Conservation (phyloP, 331 rosid genomes). For the Spiraea crenata region DNA sequence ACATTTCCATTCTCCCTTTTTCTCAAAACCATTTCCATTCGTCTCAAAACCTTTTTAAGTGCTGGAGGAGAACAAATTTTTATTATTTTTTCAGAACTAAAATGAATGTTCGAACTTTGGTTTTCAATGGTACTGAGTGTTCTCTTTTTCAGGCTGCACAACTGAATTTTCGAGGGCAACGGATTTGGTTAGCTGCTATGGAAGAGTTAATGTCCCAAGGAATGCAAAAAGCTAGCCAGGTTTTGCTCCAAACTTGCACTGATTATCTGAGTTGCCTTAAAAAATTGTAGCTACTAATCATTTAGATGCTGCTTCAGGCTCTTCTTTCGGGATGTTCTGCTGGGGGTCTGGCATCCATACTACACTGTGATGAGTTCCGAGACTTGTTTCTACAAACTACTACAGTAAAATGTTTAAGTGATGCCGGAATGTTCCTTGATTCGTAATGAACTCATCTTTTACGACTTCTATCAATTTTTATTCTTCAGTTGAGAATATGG, state of each 20-base stretch:
- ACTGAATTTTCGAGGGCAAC: conserved; percentile 84
- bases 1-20: neutral
- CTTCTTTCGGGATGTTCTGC: conserved; percentile 96
- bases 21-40: neutral
- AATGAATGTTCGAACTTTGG: neutral
- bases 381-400: conserved; percentile 57
- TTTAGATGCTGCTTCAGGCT: conserved; percentile 43
- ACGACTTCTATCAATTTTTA: neutral
- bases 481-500: conserved; percentile 14
- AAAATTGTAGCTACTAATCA: conserved; percentile 18
- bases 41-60: neutral
- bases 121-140: neutral
- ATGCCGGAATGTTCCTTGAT: conserved; percentile 82
- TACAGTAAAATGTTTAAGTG: conserved; percentile 82
- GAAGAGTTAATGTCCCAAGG: conserved; percentile 73
- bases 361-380: conserved; percentile 81
- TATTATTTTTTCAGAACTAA: conserved; percentile 2
- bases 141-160: conserved; percentile 55
- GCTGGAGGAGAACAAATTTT: neutral
- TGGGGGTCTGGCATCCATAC: conserved; percentile 84
- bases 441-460: conserved; percentile 50
- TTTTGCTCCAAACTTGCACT: conserved; percentile 30
- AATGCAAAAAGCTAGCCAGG: conserved; percentile 75
- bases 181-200: conserved; percentile 81
- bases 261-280: conserved; percentile 14